Evolutionary conservation across 352 stramenopile species (phyloP).

Genomic region (Discostella stelligera): DNA sequence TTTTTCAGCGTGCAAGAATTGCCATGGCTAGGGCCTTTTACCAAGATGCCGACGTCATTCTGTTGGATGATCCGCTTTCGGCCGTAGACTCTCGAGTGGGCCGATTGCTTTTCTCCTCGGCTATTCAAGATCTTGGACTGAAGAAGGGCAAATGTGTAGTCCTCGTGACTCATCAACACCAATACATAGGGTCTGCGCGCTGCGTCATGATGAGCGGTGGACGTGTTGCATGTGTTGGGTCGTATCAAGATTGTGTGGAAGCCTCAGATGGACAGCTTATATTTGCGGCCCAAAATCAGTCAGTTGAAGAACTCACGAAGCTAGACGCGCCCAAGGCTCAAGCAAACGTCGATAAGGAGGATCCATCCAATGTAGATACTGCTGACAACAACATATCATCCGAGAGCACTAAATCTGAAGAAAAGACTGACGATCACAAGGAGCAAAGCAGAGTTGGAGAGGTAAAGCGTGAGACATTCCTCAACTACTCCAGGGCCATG

Average conservation of each 20-base stretch:
- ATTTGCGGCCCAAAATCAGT: slow-evolving; percentile 35
- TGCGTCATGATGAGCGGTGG: slow-evolving; percentile 63
- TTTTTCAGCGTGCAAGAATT: slow-evolving; percentile 50
- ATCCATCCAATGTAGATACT: slow-evolving; percentile 10
- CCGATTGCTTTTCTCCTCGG: slow-evolving; percentile 86
- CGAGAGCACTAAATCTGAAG: slow-evolving; percentile 17
- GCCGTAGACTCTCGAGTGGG: slow-evolving; percentile 77
- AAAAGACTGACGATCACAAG: slow-evolving; percentile 42
- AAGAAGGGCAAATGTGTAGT: slow-evolving; percentile 86
- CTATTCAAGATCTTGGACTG: slow-evolving; percentile 85
- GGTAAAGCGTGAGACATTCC: slow-evolving; percentile 64
- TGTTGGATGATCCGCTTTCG: slow-evolving; percentile 75
- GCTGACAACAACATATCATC: slow-evolving; percentile 14
- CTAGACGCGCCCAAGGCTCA: slow-evolving; percentile 8
- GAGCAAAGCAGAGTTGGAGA: slow-evolving; percentile 47
- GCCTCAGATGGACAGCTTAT: slow-evolving; percentile 56
- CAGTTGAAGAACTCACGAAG: slow-evolving; percentile 13
- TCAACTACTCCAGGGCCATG: slow-evolving; percentile 66
- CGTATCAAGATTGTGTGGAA: slow-evolving; percentile 62
- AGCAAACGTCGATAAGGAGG: background rate
- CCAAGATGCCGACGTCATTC: slow-evolving; percentile 60
- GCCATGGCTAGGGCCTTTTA: slow-evolving; percentile 62
- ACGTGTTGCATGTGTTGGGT: slow-evolving; percentile 51
- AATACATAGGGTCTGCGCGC: slow-evolving; percentile 61
- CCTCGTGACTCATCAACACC: slow-evolving; percentile 88